These are phyloP conservation scores for Chamaecyparis obtusa DNA, from an alignment of 75 land plant genomes.

Conservation along the genomic window DNA sequence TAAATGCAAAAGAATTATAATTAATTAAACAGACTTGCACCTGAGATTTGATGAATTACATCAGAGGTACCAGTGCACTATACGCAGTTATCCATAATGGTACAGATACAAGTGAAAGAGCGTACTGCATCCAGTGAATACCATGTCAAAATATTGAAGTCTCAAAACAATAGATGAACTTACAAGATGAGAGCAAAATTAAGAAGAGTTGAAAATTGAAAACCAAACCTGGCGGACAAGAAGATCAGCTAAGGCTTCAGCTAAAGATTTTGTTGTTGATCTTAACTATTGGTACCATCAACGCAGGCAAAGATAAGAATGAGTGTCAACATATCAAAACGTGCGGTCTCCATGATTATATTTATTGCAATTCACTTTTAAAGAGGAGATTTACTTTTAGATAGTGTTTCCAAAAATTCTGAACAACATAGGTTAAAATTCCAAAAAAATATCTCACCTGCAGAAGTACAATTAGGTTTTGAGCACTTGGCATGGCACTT, in stretches of 20 bases:
- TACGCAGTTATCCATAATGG: constrained; percentile 27
- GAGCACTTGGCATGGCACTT: constrained; percentile 32
- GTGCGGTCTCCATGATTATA: background rate
- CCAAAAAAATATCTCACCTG: constrained; percentile 16
- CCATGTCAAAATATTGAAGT: background rate
- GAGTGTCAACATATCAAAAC: background rate
- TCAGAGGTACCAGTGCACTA: background rate
- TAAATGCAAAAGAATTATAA: background rate
- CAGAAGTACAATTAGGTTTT: constrained; percentile 25
- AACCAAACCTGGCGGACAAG: constrained; percentile 26
- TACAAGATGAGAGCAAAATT: background rate
- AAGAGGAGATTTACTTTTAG: background rate
- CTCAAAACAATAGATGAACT: background rate
- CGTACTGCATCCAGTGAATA: constrained; percentile 23
- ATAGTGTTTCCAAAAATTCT: background rate
- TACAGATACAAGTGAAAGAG: constrained; percentile 22
- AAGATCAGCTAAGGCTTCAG: constrained; percentile 23
- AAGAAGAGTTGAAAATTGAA: background rate
- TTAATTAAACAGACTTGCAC: background rate
- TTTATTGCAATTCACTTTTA: background rate
- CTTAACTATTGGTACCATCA: constrained; percentile 15
- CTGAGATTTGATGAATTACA: constrained; percentile 1
- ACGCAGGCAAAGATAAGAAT: background rate
- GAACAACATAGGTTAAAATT: background rate
- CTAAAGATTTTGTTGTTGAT: constrained; percentile 21